A percentile compares a stretch with the other conserved stretches of the same genome.
Conservation (phyloP, 1,284 basidiomycete genomes). For the Tilletia setariae region DNA sequence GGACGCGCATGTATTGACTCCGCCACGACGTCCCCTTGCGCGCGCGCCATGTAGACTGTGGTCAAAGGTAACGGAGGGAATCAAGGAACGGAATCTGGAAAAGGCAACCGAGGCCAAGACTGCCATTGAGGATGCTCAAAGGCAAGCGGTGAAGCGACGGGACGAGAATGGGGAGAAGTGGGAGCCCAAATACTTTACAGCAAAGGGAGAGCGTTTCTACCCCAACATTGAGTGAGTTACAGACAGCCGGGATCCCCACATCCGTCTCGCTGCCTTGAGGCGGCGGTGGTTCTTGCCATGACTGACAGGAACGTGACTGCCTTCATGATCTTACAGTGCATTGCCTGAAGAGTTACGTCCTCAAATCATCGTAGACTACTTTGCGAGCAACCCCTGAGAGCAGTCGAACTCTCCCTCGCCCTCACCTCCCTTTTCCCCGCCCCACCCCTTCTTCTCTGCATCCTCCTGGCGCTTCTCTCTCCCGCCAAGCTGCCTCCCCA, state of each 20-base stretch:
- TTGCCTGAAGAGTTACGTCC: constrained; percentile 32
- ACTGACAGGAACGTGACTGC: no score
- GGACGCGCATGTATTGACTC: no score
- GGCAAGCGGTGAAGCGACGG: constrained; percentile 71
- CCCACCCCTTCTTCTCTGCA: background rate
- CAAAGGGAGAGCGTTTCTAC: constrained; percentile 57
- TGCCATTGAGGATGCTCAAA: constrained; percentile 85
- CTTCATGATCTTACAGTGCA: no score
- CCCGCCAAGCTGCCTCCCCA: background rate
- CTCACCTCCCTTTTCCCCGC: background rate
- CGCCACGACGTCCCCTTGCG: constrained; percentile 42
- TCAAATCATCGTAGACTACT: constrained; percentile 33
- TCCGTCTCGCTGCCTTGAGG: background rate
- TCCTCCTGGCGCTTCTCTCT: background rate
- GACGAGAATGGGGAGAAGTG: constrained; percentile 71
- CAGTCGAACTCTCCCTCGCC: background rate
- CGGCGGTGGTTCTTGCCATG: no score
- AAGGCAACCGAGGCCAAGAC: constrained; percentile 87
- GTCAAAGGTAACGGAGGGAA: constrained; percentile 80
- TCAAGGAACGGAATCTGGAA: constrained; percentile 84
- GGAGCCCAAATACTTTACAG: constrained; percentile 76
- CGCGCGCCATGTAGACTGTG: constrained; percentile 61
- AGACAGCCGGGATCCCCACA: no score
- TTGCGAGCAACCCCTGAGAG: constrained; percentile 23
- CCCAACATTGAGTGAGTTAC: constrained; percentile 40